Evolutionary conservation across 2,329 filamentous ascomycete genomes (phyloP).

Genomic region (Bipolaris bicolor): DNA sequence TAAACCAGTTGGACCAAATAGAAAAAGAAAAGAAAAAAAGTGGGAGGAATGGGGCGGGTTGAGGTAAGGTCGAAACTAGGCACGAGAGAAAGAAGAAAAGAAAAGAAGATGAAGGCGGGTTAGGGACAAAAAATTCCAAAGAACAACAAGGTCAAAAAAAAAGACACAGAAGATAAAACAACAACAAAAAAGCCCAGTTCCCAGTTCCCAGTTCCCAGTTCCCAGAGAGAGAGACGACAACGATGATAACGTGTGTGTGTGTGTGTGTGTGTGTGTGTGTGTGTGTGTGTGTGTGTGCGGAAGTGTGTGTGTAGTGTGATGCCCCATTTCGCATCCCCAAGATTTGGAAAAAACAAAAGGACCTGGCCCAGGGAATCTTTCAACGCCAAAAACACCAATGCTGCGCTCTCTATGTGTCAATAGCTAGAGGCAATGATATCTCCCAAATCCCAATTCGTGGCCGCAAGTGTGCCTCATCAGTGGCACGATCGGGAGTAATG

Average conservation of each 20-base stretch:
- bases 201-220: no score
- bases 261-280: no score
- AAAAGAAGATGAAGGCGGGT: no score
- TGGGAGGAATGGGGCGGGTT: background rate
- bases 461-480: slow-evolving; percentile 38
- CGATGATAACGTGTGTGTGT: no score
- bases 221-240: background rate
- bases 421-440: slow-evolving; percentile 47
- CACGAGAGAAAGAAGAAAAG: background rate
- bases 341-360: slow-evolving; percentile 9
- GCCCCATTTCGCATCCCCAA: slow-evolving; percentile 17
- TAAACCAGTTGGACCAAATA: background rate
- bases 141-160: no score
- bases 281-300: background rate
- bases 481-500: slow-evolving; percentile 37
- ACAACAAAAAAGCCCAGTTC: no score
- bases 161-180: no score
- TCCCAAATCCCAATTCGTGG: slow-evolving; percentile 45
- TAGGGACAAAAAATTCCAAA: no score
- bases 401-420: slow-evolving; percentile 42
- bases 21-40: background rate
- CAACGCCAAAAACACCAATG: slow-evolving; percentile 48
- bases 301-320: background rate
- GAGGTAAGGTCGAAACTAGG: background rate
- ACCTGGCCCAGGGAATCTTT: slow-evolving; percentile 36